Conservation (phyloP, 2,329 filamentous ascomycete species). For the Clonostachys sp. region DNA sequence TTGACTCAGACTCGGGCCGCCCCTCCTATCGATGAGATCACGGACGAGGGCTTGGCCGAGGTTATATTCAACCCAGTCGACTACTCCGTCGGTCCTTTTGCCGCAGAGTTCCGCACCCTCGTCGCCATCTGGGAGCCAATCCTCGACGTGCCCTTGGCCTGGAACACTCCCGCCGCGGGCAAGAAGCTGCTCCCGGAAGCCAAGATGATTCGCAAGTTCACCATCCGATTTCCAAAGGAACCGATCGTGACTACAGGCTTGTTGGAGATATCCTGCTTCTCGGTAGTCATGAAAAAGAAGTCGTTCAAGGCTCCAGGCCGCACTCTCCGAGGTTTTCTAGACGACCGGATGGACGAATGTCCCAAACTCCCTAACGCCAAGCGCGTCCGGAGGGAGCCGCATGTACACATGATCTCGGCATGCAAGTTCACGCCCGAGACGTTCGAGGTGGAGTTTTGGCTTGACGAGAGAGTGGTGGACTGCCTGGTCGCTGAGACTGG, state of each 20-base stretch:
- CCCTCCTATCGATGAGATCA: background rate
- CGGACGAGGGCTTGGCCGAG: background rate
- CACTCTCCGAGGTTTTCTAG: background rate
- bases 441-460: background rate
- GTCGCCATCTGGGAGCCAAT: background rate
- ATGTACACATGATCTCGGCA: background rate
- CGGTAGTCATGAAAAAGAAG: background rate
- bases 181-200: background rate
- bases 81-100: background rate
- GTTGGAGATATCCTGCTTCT: no score
- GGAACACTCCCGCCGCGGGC: background rate
- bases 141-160: background rate
- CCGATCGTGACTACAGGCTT: no score
- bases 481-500: background rate
- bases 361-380: no score
- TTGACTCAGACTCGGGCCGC: background rate
- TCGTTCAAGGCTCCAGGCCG: background rate
- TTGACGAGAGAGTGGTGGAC: background rate
- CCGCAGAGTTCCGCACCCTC: background rate
- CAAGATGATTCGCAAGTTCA: background rate
- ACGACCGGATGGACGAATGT: background rate
- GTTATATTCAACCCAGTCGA: background rate
- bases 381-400: background rate
- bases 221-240: background rate
- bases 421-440: background rate